Percentiles rank a stretch among this genome's conserved stretches.
phyloP scores from a whole-genome alignment of 2,329 filamentous ascomycete species.

The Botrytis galanthina region DNA sequence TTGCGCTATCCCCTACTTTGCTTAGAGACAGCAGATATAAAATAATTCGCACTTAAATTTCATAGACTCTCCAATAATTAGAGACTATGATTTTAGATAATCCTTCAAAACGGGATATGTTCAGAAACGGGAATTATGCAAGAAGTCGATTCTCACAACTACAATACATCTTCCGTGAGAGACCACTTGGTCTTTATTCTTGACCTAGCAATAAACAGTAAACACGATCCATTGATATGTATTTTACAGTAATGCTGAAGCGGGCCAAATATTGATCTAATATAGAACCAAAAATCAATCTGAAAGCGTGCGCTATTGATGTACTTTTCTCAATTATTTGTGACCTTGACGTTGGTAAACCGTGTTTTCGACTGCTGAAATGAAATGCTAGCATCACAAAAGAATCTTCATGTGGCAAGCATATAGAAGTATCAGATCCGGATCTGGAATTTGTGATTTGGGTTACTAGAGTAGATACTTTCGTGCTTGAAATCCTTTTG shows the following conservation, averaged over 20 bases:
- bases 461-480: neutral
- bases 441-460: neutral
- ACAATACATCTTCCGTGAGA: constrained; percentile 51
- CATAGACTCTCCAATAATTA: neutral
- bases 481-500: neutral
- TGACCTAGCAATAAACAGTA: constrained; percentile 4
- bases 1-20: neutral
- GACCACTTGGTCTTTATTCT: constrained; percentile 18
- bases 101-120: constrained; percentile 36
- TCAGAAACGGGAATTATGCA: constrained; percentile 43
- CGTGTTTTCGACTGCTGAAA: fast-evolving
- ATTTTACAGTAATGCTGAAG: neutral
- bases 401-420: neutral
- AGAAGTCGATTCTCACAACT: constrained; percentile 60
- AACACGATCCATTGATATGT: constrained; percentile 19
- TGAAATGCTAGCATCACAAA: neutral
- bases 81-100: constrained; percentile 23
- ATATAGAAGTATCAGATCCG: neutral
- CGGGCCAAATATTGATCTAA: neutral
- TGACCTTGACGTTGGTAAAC: neutral
- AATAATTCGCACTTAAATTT: neutral
- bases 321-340: neutral
- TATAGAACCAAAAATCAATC: neutral
- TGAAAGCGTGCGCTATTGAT: neutral
- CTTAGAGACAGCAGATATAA: neutral